phyloP scores from a whole-genome alignment of 208 protist genomes.

The Wallacemonas sp. region DNA sequence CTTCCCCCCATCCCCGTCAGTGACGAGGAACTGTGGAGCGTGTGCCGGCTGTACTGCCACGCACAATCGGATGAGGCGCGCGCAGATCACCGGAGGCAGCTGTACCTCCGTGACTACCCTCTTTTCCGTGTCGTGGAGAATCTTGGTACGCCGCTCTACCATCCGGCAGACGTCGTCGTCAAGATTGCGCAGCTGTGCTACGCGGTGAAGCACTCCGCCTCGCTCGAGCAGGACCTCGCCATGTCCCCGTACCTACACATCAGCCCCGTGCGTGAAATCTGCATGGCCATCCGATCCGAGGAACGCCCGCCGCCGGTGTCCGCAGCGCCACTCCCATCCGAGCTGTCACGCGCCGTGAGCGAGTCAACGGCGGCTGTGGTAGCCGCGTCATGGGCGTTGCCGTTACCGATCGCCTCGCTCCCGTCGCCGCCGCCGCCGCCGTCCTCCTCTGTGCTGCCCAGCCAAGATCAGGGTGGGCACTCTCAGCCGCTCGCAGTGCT shows the following conservation, averaged over 20 bases:
- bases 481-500: neutral
- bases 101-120: constrained; percentile 50
- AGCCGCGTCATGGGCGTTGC: too few species aligned
- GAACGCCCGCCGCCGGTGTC: neutral
- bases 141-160: constrained; percentile 40
- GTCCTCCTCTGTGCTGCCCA: neutral
- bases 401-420: too few species aligned
- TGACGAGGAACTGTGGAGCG: constrained; percentile 50
- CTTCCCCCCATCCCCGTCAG: constrained; percentile 66
- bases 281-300: constrained; percentile 8
- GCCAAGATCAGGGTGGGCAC: neutral
- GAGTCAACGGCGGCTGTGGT: too few species aligned
- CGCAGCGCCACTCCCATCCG: neutral
- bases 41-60: constrained; percentile 60
- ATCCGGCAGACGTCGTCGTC: constrained; percentile 70
- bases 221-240: constrained; percentile 20
- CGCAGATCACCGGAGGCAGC: constrained; percentile 31
- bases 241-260: constrained; percentile 70
- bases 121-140: constrained; percentile 24
- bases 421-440: too few species aligned
- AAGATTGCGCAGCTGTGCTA: constrained; percentile 69
- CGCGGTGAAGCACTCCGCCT: constrained; percentile 17
- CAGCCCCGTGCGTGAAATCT: constrained; percentile 57
- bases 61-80: constrained; percentile 39
- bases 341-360: neutral